Percentiles rank a stretch among this genome's conserved stretches.
Evolutionary conservation across 768 basidiomycete genomes (phyloP).

Genomic region (Rhizopogon sp.): DNA sequence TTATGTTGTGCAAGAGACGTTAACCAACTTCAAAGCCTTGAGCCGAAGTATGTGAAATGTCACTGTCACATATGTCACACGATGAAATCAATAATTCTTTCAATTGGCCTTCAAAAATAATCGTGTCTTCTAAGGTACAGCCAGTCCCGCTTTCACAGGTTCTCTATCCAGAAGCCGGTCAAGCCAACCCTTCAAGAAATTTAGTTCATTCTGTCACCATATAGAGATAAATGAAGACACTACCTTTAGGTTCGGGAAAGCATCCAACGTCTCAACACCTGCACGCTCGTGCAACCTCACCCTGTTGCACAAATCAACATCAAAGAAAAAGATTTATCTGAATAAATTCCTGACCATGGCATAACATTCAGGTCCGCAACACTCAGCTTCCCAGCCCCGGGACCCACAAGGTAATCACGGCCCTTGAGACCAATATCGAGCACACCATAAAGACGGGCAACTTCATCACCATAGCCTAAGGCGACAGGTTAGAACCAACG

Average conservation of each 20-base stretch:
- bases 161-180: conserved; percentile 20
- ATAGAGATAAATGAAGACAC: neutral
- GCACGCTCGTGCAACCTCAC: conserved; percentile 42
- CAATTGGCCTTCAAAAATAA: neutral
- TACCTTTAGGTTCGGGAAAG: conserved; percentile 62
- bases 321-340: neutral
- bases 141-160: conserved; percentile 18
- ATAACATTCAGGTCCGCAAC: conserved; percentile 70
- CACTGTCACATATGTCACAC: neutral
- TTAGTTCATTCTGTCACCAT: neutral
- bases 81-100: too few relatives aligned
- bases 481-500: conserved; percentile 14
- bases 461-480: conserved; percentile 75
- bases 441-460: conserved; percentile 78
- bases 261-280: conserved; percentile 53
- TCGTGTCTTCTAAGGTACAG: conserved; percentile 6
- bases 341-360: conserved; percentile 45
- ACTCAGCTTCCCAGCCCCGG: conserved; percentile 59
- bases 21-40: too few relatives aligned
- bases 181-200: conserved; percentile 21
- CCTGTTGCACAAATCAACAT: conserved; percentile 32
- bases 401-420: conserved; percentile 78
- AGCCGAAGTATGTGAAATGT: neutral
- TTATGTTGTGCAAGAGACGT: too few relatives aligned
- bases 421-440: conserved; percentile 70